Conservation (phyloP, 805 yeast species). For the Candida loeiensis region DNA sequence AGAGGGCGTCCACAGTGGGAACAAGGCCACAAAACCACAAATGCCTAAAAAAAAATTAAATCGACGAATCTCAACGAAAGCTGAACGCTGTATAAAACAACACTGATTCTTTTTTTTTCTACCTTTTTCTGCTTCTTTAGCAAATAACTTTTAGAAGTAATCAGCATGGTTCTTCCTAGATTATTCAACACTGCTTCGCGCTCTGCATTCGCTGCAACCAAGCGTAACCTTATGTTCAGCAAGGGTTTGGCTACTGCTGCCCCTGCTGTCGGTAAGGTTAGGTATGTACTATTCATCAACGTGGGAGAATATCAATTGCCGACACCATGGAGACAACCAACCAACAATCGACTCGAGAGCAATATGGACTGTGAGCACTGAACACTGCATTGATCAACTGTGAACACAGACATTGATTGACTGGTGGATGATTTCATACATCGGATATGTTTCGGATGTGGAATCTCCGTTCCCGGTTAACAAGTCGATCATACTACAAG, state of each 20-base stretch:
- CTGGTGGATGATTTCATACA: too few relatives aligned
- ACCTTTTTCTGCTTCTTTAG: conserved; percentile 10
- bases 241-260: conserved; percentile 80
- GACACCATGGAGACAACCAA: neutral
- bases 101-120: conserved; percentile 9
- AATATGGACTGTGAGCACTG: too few relatives aligned
- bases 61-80: conserved; percentile 7
- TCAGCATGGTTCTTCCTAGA: conserved; percentile 53
- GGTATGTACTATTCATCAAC: conserved; percentile 51
- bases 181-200: conserved; percentile 56
- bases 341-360: neutral
- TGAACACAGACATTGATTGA: too few relatives aligned
- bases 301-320: neutral
- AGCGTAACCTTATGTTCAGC: conserved; percentile 71
- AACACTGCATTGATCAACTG: too few relatives aligned
- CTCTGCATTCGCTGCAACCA: conserved; percentile 85
- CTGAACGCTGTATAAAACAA: conserved; percentile 9
- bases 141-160: conserved; percentile 12
- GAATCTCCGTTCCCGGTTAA: too few relatives aligned
- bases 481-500: too few relatives aligned
- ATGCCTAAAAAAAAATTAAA: conserved; percentile 2
- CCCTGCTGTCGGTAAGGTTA: conserved; percentile 75
- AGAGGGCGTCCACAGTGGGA: conserved; percentile 1
- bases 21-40: conserved; percentile 1
- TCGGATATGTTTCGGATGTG: too few relatives aligned